Evolutionary conservation across 2,329 filamentous ascomycete genomes (phyloP), one percentile per base, ranked within the genome.

Genomic region (Pezicula radicicola): DNA sequence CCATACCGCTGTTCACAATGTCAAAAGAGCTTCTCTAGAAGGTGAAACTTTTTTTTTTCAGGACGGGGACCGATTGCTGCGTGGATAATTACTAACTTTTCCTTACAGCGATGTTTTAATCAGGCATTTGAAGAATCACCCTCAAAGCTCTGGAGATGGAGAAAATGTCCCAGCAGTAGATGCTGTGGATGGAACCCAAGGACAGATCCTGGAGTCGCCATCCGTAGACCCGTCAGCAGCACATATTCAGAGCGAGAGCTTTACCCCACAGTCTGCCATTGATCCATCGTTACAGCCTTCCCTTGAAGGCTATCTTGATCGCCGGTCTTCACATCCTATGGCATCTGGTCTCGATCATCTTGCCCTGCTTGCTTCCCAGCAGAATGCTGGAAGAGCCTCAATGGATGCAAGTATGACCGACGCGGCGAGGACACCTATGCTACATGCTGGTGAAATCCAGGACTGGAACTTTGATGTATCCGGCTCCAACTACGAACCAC

Each of bases 1-100:
- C 77, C 77, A 1, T 80, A 79, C 57, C 72, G 77, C 60, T 80
- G 77, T 59, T 72, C 68, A 53, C 72, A 76, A 48, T 80, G 77
- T 61, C 74, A 77, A 55, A 80, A 80, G 59, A 72, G 75, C 51
- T 80, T 79, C 60, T 78, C 76, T 18, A 68, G 77, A 66, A 80
- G 77, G 77, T 79, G 60, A 59, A 58, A 49, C 13, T 1, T 33
- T 8, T 30, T 58, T 48, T 42, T 48, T 36, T 44, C 35, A 53
- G 51, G 35, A 49, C 48, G 46, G 46, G 47, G 49, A 43, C 52
- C 42, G 42, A 56, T 57, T 59, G 62, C 51, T 45, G 50, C 48
- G 41, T 16, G 46, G 49, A 57, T 33, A 25, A 16, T 42, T 48
- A 55, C 50, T 52, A 13, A 46, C 35, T 15, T 25, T 42, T 13